These are phyloP conservation scores for Phoma sp. DNA, from an alignment of 2,329 filamentous ascomycete genomes.

Conservation along the genomic window DNA sequence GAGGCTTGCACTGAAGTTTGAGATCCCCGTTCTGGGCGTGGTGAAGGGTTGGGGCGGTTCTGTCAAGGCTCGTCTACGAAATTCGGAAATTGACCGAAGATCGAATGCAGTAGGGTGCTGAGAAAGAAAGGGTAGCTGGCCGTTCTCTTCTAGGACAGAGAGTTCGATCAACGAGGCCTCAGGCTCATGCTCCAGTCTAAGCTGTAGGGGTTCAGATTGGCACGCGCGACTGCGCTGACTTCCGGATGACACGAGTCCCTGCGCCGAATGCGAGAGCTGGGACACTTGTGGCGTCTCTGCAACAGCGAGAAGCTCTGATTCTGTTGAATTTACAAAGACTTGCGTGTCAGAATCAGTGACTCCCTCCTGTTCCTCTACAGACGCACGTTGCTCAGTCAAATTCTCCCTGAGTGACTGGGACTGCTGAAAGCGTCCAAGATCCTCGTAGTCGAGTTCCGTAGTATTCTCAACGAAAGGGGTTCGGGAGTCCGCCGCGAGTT, in stretches of 20 bases:
- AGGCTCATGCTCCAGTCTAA: background rate
- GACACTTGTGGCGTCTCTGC: constrained; percentile 10
- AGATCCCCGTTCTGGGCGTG: background rate
- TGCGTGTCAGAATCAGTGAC: background rate
- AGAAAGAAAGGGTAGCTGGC: constrained; percentile 21
- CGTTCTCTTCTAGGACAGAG: constrained; percentile 15
- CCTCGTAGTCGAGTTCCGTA: background rate
- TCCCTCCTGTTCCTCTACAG: background rate
- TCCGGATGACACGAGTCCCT: background rate
- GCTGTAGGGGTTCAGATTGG: background rate
- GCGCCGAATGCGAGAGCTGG: background rate
- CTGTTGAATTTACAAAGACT: background rate
- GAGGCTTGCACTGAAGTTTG: background rate
- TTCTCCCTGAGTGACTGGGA: background rate
- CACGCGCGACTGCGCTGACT: background rate
- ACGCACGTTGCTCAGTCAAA: too few relatives aligned
- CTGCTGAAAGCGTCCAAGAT: background rate
- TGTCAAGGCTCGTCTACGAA: background rate
- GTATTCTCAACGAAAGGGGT: constrained; percentile 2
- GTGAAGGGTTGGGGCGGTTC: background rate
- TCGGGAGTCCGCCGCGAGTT: background rate
- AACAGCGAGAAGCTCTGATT: background rate
- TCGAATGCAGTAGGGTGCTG: constrained; percentile 12
- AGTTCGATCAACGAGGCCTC: constrained; percentile 11
- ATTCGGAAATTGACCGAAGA: background rate